Evolutionary conservation across 495 filamentous ascomycete genomes (phyloP), one percentile per base, ranked within the genome.

Genomic region (Bacidia rubella): DNA sequence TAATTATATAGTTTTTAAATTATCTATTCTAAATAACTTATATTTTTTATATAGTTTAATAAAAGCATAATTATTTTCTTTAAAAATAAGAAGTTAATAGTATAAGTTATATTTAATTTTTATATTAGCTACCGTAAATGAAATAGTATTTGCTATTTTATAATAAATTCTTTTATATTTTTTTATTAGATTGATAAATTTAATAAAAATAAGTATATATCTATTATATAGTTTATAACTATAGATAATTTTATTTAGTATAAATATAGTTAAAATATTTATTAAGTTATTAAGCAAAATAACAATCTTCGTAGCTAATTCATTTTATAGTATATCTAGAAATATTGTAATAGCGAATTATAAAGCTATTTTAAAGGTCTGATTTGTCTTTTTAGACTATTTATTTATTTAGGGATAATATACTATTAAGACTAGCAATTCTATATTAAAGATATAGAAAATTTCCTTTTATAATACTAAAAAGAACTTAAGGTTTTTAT

Each of bases 321-420:
- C 5, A 44, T 44, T 44, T 44, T 44, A 44, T 44, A 9, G 7
- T 9, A 44, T 44, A 44, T 44, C 19, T 5, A n/a, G 17, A 44
- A n/a, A n/a, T n/a, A n/a, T n/a, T n/a, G n/a, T n/a, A n/a, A n/a
- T n/a, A n/a, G n/a, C n/a, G n/a, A n/a, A n/a, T n/a, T 44, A 44
- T 44, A 44, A 44, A 44, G 41, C 41, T 17, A 44, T 44, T 44
- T 44, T 44, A 5, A 44, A 44, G 5, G 19, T 44, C 19, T 44
- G 17, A 44, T 44, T 44, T 17, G 19, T 44, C 9, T 44, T 9
- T 44, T 44, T 44, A 44, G 19, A 45, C 12, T 17, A 15, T 1
- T 21, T 40, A 35, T 53, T 35, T 17, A 15, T 53, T 23, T 53
- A 40, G 11, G n/a, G 17, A 32, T 53, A 42, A 20, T 53, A 53